phyloP scores from a whole-genome alignment of 2,329 filamentous ascomycete species.

The Cytospora schulzeri region DNA sequence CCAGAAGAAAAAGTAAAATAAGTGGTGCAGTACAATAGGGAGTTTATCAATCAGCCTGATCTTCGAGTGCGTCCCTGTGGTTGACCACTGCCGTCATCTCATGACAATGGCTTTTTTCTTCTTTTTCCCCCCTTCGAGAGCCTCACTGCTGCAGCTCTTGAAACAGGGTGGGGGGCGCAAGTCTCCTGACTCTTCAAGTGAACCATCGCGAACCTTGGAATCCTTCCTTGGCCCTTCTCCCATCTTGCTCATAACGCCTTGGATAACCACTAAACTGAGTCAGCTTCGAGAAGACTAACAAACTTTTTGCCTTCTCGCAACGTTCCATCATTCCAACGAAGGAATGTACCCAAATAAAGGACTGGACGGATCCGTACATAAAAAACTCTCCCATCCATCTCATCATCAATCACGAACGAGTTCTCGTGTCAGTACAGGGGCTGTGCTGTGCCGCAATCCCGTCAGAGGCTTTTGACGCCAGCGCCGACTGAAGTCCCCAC shows the following conservation, averaged over 20 bases:
- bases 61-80: neutral
- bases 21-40: neutral
- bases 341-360: neutral
- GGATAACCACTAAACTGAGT: neutral
- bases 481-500: neutral
- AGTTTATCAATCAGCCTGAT: neutral
- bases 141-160: slow-evolving; percentile 13
- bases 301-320: slow-evolving; percentile 10
- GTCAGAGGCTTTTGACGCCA: neutral
- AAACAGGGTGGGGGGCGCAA: slow-evolving; percentile 6
- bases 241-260: neutral
- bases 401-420: neutral
- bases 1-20: neutral
- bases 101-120: neutral
- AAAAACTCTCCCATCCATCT: neutral
- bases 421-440: neutral
- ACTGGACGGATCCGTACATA: neutral
- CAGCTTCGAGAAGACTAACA: neutral
- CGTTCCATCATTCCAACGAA: slow-evolving; percentile 9
- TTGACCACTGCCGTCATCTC: neutral
- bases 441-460: neutral
- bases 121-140: neutral
- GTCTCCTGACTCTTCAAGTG: neutral
- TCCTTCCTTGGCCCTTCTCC: neutral
- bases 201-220: neutral